Conservation (phyloP, 768 basidiomycete genomes). For the Leucocoprinus birnbaumii region DNA sequence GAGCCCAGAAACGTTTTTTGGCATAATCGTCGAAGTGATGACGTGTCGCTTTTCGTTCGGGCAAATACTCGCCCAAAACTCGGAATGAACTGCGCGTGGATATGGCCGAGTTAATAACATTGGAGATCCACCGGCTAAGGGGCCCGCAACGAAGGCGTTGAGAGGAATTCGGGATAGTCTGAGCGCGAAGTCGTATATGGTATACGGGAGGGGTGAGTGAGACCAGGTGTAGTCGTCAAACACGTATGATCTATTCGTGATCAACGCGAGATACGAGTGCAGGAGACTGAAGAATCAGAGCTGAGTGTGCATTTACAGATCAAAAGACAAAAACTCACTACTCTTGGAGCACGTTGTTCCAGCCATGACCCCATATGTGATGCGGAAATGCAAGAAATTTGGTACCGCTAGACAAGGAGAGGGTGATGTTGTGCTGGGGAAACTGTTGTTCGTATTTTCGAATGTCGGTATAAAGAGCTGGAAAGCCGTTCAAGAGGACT, state of each 20-base stretch:
- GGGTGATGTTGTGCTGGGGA: conserved; percentile 20
- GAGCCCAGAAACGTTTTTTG: conserved; percentile 28
- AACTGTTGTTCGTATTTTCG: conserved; percentile 14
- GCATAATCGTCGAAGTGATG: conserved; percentile 29
- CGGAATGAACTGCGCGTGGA: conserved; percentile 38
- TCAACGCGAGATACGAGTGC: conserved; percentile 49
- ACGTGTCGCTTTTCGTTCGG: conserved; percentile 25
- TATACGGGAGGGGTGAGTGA: conserved; percentile 48
- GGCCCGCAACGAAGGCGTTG: conserved; percentile 57
- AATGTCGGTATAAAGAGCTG: conserved; percentile 19
- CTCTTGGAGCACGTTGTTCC: conserved; percentile 64
- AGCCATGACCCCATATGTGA: conserved; percentile 58
- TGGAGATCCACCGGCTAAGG: conserved; percentile 44
- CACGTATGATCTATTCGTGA: conserved; percentile 50
- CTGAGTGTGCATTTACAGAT: background rate
- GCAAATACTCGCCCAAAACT: conserved; percentile 50
- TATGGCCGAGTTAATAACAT: background rate
- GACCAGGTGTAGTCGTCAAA: conserved; percentile 68
- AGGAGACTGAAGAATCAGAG: conserved; percentile 32
- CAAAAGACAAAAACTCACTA: conserved; percentile 34
- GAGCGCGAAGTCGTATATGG: conserved; percentile 50
- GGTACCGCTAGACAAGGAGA: too few relatives aligned
- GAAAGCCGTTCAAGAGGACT: conserved; percentile 19
- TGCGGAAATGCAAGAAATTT: conserved; percentile 49
- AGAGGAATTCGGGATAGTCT: conserved; percentile 52